Evolutionary conservation across 2,329 filamentous ascomycete species (phyloP).

Genomic region (Dactylonectria macrodidyma): DNA sequence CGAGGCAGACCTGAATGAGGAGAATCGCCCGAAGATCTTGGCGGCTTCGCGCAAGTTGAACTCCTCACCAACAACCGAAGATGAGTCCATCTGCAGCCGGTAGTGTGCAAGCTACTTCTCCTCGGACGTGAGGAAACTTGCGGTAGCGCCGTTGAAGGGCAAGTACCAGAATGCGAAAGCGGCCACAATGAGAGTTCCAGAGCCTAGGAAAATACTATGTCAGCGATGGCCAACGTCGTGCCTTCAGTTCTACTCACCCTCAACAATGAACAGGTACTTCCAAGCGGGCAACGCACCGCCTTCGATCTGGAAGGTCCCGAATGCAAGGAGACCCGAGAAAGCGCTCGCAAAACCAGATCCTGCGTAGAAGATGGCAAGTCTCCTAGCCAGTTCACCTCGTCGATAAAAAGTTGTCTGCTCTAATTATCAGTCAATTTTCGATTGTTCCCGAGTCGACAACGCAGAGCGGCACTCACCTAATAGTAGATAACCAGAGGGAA

Average conservation of each 20-base stretch:
- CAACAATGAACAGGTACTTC: slow-evolving; percentile 70
- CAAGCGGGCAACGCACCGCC: slow-evolving; percentile 56
- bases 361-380: slow-evolving; percentile 79
- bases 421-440: not conserved
- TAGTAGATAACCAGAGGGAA: slow-evolving; percentile 69
- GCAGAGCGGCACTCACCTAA: slow-evolving; percentile 8
- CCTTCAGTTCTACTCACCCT: slow-evolving; percentile 51
- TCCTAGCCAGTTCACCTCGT: slow-evolving; percentile 60
- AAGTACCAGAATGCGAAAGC: slow-evolving; percentile 79
- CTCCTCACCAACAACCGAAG: slow-evolving; percentile 70
- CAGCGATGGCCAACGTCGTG: not conserved
- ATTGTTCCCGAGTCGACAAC: not conserved
- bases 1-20: slow-evolving; percentile 71
- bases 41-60: slow-evolving; percentile 67
- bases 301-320: slow-evolving; percentile 64
- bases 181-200: slow-evolving; percentile 72
- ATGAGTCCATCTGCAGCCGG: slow-evolving; percentile 83
- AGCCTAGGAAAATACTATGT: not conserved
- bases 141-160: slow-evolving; percentile 74
- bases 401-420: slow-evolving; percentile 65
- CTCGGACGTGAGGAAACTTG: slow-evolving; percentile 74
- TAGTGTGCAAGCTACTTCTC: slow-evolving; percentile 79
- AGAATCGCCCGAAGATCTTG: slow-evolving; percentile 66
- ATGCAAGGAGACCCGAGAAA: slow-evolving; percentile 64
- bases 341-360: slow-evolving; percentile 80